Percentiles rank a stretch among this genome's conserved stretches.
phyloP scores from a whole-genome alignment of 371 early-diverging fungal species.

The Mucor plumbeus region DNA sequence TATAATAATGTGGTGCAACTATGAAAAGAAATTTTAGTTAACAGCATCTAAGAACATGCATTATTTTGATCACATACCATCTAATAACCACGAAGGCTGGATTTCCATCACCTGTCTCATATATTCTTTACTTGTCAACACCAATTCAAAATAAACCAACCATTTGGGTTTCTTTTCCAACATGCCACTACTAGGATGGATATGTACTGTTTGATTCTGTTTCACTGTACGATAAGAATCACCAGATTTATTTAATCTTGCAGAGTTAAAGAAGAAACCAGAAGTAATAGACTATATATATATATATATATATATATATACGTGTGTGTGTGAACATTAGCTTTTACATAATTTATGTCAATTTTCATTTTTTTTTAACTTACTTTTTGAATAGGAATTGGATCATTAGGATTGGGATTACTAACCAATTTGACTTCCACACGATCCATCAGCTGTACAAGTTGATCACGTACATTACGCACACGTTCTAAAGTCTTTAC shows the following conservation, averaged over 20 bases:
- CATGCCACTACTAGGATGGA: slow-evolving; percentile 91
- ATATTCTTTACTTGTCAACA: slow-evolving; percentile 92
- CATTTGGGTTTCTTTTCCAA: slow-evolving; percentile 77
- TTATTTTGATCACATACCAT: slow-evolving; percentile 54
- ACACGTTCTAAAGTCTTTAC: slow-evolving; percentile 90
- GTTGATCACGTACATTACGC: slow-evolving; percentile 93
- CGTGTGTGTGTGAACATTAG: no score
- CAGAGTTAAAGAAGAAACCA: slow-evolving; percentile 96
- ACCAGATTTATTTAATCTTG: slow-evolving; percentile 80
- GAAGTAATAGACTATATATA: slow-evolving; percentile 79
- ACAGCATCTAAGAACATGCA: no score
- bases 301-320: no score
- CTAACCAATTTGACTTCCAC: slow-evolving; percentile 86
- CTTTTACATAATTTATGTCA: neutral
- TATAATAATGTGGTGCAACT: slow-evolving; percentile 94
- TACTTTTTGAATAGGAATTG: slow-evolving; percentile 79
- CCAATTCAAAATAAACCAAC: slow-evolving; percentile 93
- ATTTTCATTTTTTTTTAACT: neutral
- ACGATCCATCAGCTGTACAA: slow-evolving; percentile 91
- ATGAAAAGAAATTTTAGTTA: neutral
- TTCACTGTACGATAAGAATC: slow-evolving; percentile 93
- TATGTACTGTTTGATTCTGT: slow-evolving; percentile 88
- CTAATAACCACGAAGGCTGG: slow-evolving; percentile 89
- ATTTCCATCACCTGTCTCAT: slow-evolving; percentile 96
- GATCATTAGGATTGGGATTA: slow-evolving; percentile 78